Base-by-base conservation (phyloP, 495 filamentous ascomycete genomes). In the Aspergillus campestris region DNA sequence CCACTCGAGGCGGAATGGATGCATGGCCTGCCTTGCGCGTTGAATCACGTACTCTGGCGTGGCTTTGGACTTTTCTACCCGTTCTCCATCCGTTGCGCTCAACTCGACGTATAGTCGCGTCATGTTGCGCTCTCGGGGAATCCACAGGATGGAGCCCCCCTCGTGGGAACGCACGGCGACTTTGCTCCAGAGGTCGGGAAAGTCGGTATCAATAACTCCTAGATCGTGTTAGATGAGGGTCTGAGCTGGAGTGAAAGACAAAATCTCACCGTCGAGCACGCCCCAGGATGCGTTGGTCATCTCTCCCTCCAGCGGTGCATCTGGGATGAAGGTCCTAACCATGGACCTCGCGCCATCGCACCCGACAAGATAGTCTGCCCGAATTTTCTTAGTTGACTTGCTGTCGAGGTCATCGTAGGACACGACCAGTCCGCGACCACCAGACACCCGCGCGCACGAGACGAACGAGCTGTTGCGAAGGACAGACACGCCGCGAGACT, bases 81-180 rank as follows among this genome's bases (percentile, higher is more conserved):
- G 77, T 45, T 84, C 79, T 9, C 72, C 65, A 38, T 84, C 78
- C 6, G 76, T 82, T 5, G 81, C 77, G 34, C 81, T 82, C 45
- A 89, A 72, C 64, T 89, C 82, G 47, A 89, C 84, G 56, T 89
- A 89, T 34, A 87, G 56, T 7, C 84, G 77, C 7, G 84, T 84
- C 78, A 89, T 80, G 53, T 80, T 80, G 32, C 81, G 65, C 60
- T 89, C 84, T 38, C 84, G 77, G 5, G 84, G 84, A 46, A 89
- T 87, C 42, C 84, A 82, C 64, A 89, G 78, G 47, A 87, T 81
- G 10, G 84, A 86, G 14, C 84, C 84, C 41, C 78, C 74, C 34
- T 75, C 68, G 12, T 82, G 70, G 13, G 81, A 81, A 45, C 83
- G 78, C 44, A 89, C 80, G 3, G 66, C 68, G 6, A 77, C 77